Base-by-base conservation (phyloP, 305 asterid genomes). In the Plantago rigida region DNA sequence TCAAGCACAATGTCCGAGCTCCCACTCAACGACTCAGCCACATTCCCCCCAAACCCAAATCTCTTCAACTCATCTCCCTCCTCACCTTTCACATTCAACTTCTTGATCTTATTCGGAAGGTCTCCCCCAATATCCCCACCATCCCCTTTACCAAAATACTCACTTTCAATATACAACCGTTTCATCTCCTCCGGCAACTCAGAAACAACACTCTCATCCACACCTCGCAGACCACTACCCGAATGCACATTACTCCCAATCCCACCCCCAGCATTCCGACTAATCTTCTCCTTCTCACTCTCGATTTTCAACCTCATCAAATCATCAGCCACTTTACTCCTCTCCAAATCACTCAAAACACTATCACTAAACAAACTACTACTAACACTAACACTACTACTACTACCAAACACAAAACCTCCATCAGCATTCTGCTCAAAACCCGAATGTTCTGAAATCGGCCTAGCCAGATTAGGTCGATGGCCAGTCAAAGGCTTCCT, bases 111-210 rank as follows among this genome's bases (percentile, higher is more conserved):
- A 56, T 51, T 77, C 4, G 67, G 75, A 58, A 87, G 82, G 15
- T 81, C 82, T n/a, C 17, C 61, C 47, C 70, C 82, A 47, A 65
- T 68, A 63, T 28, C 73, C 24, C 58, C 72, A 57, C 74, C 75
- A 44, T 53, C 51, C 5, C 49, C 68, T 64, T 58, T 72, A 56
- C 67, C 62, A 19, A 49, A 76, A 68, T 70, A 73, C 47, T 73
- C 72, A 13, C 77, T 74, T 39, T 64, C 84, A 65, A 89, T 76
- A 59, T 65, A 67, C 77, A 86, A 57, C 78, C 75, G 82, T 61
- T 83, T 74, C 72, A 87, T 72, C 59, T 85, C 92, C 54, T 82
- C 82, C 0, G 84, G 83, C 68, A 89, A 76, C 63, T 80, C 89
- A 56, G 79, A 79, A 58, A 69, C 75, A 64, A 64, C 68, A 60